Percentiles rank a stretch among this genome's conserved stretches.
phyloP scores from a whole-genome alignment of 148 eudicot genomes.

The Rhododendron ovatum region DNA sequence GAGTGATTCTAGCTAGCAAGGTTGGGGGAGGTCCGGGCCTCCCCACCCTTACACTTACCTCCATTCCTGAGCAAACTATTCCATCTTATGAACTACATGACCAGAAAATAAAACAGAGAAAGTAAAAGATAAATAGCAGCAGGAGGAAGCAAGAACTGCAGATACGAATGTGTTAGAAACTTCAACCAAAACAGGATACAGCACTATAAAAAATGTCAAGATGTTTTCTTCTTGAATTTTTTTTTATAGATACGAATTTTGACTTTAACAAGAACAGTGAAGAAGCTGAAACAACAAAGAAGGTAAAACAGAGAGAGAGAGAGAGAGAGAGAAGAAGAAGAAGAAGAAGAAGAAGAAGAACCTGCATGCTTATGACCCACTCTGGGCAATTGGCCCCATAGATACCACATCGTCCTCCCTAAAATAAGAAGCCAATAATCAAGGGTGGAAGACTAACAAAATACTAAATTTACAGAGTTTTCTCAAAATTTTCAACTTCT shows the following conservation, averaged over 20 bases:
- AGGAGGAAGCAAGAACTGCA: neutral
- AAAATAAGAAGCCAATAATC: slow-evolving; percentile 16
- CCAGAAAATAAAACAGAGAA: neutral
- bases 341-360: slow-evolving; percentile 16
- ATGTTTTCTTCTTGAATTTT: neutral
- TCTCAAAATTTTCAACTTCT: neutral
- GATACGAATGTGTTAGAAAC: neutral
- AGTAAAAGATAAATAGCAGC: neutral
- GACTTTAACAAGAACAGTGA: too few relatives aligned
- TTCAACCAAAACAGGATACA: neutral
- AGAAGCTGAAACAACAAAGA: too few relatives aligned
- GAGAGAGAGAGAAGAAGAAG: neutral
- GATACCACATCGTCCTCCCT: slow-evolving; percentile 92
- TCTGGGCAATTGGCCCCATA: slow-evolving; percentile 81
- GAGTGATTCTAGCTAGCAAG: too few relatives aligned
- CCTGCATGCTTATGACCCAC: slow-evolving; percentile 99
- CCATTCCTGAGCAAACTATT: neutral
- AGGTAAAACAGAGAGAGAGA: too few relatives aligned
- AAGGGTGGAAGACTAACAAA: neutral
- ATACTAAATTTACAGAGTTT: neutral
- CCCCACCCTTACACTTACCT: too few relatives aligned
- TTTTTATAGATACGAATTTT: too few relatives aligned
- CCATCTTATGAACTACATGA: neutral
- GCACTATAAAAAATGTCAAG: neutral
- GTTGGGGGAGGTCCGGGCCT: too few relatives aligned